Evolutionary conservation across 148 eudicot species (phyloP), one percentile per base, ranked within the genome.

Genomic region (Limonium bicolor): DNA sequence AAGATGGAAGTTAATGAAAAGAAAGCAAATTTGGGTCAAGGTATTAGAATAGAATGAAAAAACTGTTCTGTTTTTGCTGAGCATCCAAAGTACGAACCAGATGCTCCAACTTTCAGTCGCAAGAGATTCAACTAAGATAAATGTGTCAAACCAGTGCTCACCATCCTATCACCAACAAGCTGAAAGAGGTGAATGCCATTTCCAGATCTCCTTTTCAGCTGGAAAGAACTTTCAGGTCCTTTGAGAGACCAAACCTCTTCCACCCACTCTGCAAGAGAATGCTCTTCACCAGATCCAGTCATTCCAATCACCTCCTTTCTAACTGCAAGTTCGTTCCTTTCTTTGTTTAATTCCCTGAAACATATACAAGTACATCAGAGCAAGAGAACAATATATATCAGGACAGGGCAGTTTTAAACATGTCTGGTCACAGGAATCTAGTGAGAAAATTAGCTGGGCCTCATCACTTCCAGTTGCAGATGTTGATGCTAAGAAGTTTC

Each of bases 161-260:
- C 99, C 69, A 54, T 67, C 46, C 39, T 68, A 33, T 67, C 59
- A 27, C 99, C 95, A 21, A 54, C 58, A 36, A 92, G 66, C 73
- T 72, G 86, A 47, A 81, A 76, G 59, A 81, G 64, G 53, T 60
- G 63, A 22, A 61, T 67, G 24, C 64, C 72, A 29, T 61, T 66
- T 59, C 66, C 63, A 27, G 50, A 36, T 19, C 41, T 33, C 20
- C 43, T 48, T 20, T 37, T 72, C 42, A 71, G 62, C 64, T 57
- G 45, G 31, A 81, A 64, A 20, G 85, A 50, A 68, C 94, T 76
- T 43, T 53, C 58, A 30, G 68, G 66, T 47, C 73, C 77, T 42
- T 62, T 65, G 7, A 92, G 36, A 33, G 51, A 57, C 99, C 99
- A 92, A 34, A 63, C 55, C 36, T 66, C 54, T 35, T 64, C 82